Evolutionary conservation across 306 rosid genomes (phyloP).

Genomic region (Cucurbita pepo): DNA sequence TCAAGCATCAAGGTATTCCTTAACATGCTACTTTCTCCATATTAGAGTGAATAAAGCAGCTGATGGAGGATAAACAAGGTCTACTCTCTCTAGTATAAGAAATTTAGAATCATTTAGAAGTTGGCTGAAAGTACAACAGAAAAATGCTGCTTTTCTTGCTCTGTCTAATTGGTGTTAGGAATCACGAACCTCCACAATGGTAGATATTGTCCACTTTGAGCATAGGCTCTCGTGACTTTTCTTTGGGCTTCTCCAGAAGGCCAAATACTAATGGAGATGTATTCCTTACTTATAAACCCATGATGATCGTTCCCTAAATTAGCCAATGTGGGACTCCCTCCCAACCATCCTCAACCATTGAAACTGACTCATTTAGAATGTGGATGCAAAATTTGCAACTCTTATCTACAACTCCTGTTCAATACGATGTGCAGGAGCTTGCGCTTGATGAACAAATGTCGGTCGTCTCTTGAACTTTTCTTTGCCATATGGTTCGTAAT

Average conservation of each 20-base stretch:
- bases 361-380: neutral
- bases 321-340: too few relatives aligned
- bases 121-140: neutral
- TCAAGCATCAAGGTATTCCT: constrained; percentile 68
- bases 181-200: too few relatives aligned
- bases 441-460: constrained; percentile 62
- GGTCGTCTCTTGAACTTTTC: constrained; percentile 79
- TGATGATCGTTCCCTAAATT: too few relatives aligned
- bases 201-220: too few relatives aligned
- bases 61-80: neutral
- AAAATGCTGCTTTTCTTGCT: neutral
- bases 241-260: too few relatives aligned
- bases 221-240: too few relatives aligned
- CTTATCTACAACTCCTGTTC: neutral
- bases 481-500: constrained; percentile 96
- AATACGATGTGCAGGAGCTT: constrained; percentile 37
- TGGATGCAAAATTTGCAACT: neutral
- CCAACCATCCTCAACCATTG: too few relatives aligned
- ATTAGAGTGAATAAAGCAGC: neutral
- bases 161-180: neutral
- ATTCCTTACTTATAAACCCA: too few relatives aligned
- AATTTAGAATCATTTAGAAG: neutral
- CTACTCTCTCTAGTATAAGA: neutral
- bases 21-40: neutral
- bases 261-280: too few relatives aligned